Evolutionary conservation across 805 yeast genomes (phyloP), one percentile per base, ranked within the genome.

Genomic region (Debaryomyces hansenii): DNA sequence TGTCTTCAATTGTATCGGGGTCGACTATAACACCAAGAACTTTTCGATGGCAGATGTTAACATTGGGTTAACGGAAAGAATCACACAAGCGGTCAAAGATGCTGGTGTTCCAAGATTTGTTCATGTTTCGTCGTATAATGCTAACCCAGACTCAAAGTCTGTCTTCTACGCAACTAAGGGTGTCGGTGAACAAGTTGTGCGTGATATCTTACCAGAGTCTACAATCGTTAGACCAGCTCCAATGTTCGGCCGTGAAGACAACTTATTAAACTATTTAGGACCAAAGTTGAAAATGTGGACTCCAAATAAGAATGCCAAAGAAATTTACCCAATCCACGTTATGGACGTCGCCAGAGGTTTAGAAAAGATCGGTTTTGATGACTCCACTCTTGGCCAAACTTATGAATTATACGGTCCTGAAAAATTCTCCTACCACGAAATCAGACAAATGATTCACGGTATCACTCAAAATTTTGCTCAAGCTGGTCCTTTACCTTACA

Each of bases 141-240:
- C 94, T 37, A 70, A 84, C 60, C 81, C 83, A 20, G 64, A 79
- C 49, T 84, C 91, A 12, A 69, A 79, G 16, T 85, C 92, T 7
- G 75, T 78, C n/a, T 89, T 79, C 64, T 82, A 81, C 63, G 85
- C 90, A 32, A 82, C 96, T 34, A 89, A 89, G 70, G 94, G 87
- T 42, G 65, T 83, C 40, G 91, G 87, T 47, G 96, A 89, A 69
- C 76, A 80, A 58, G 80, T 78, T 28, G 95, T 85, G 20, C 73
- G 78, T 49, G 88, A 80, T 36, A 78, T 78, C 39, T 64, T 79
- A 45, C 95, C 96, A 21, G 86, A 82, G 58, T 76, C 88, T 41
- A 88, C 96, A 15, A 87, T 89, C 58, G 94, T 88, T 27, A 82
- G 96, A 66, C 96, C 96, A 5, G 82, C 86, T 20, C 88, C 87